Base-by-base conservation (phyloP, 1,139 yeast species). In the Taphrina deformans region DNA sequence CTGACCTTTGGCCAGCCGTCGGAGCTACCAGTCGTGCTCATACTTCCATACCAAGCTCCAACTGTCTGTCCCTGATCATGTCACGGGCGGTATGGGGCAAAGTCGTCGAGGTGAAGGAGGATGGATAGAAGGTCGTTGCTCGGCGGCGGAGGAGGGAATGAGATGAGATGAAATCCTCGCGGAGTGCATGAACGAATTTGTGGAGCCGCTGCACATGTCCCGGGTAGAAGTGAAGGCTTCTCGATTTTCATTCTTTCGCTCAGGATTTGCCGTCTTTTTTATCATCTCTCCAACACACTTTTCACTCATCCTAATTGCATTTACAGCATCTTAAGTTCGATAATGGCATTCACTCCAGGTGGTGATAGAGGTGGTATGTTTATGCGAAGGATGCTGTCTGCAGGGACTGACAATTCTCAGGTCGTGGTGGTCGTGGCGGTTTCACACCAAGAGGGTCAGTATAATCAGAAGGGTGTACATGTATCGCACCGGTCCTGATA, bases 311-410 rank as follows among this genome's bases (percentile, higher is more conserved):
- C n/a, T n/a, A n/a, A n/a, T n/a, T n/a, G n/a, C n/a, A n/a, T n/a
- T n/a, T n/a, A n/a, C n/a, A n/a, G n/a, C n/a, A n/a, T n/a, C n/a
- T n/a, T n/a, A n/a, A n/a, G 7, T 38, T 3, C 16, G 27, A 70
- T 66, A 75, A 82, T 82, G 86, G 85, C 85, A 71, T 80, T 80
- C 76, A 80, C 82, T 78, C 83, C 82, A 73, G 70, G 75, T 63
- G 82, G 83, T 71, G 79, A 81, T 67, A 76, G 81, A 75, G 80
- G 82, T 66, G 79, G 79, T 44, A 67, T 71, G 31, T 77, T 38
- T 72, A 75, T 18, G 72, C n/a, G n/a, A n/a, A n/a, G n/a, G n/a
- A n/a, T n/a, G n/a, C n/a, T n/a, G n/a, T n/a, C n/a, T n/a, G n/a
- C n/a, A n/a, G n/a, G n/a, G n/a, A 73, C 45, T 70, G 75, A 24